A percentile compares a stretch with the other conserved stretches of the same genome.
Conservation (phyloP, 805 yeast species). For the Candida easanensis region DNA sequence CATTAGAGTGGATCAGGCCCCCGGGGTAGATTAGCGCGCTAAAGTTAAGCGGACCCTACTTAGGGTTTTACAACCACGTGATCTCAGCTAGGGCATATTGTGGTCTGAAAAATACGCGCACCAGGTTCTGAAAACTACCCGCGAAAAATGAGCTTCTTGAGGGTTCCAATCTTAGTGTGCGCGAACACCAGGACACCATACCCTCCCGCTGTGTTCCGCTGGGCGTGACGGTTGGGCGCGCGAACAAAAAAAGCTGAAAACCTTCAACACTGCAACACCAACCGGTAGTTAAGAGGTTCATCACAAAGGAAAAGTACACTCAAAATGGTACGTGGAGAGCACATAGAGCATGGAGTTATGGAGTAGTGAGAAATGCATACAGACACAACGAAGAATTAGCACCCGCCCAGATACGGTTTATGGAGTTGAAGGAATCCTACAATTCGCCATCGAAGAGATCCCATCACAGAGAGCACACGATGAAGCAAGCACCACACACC, state of each 20-base stretch:
- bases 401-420: too few species aligned
- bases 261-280: constrained; percentile 2
- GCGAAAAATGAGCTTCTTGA: neutral
- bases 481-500: neutral
- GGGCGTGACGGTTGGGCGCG: constrained; percentile 1
- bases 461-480: too few species aligned
- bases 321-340: constrained; percentile 45
- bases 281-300: neutral
- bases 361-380: neutral
- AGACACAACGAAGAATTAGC: neutral
- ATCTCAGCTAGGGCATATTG: too few species aligned
- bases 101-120: too few species aligned
- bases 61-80: too few species aligned
- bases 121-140: neutral
- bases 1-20: too few species aligned
- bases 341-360: neutral
- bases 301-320: constrained; percentile 23
- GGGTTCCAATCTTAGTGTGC: neutral
- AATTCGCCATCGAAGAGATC: too few species aligned
- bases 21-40: too few species aligned
- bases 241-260: constrained; percentile 17
- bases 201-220: too few species aligned
- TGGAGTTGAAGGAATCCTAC: too few species aligned
- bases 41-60: too few species aligned
- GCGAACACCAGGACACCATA: constrained; percentile 6